These are phyloP conservation scores for Tephrocybe sp. DNA, from an alignment of 768 basidiomycete species.

Conservation along the genomic window DNA sequence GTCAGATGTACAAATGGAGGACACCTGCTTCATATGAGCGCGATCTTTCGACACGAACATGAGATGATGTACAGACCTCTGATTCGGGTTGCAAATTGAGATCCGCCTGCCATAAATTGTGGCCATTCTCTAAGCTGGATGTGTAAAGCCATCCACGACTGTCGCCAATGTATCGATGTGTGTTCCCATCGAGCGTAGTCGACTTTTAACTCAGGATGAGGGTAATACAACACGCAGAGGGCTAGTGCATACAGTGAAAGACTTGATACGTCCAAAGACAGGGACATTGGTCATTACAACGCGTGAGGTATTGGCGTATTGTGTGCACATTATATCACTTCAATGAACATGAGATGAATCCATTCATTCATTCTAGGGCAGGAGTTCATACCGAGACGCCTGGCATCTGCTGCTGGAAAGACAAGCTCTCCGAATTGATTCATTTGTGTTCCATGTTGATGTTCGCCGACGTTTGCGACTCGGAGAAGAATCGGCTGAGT, in stretches of 20 bases:
- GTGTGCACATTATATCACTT: constrained; percentile 42
- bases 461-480: constrained; percentile 17
- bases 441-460: constrained; percentile 17
- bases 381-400: constrained; percentile 18
- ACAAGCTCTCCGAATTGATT: constrained; percentile 15
- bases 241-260: constrained; percentile 42
- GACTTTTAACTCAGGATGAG: constrained; percentile 25
- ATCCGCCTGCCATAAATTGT: constrained; percentile 40
- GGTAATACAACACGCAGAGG: background rate
- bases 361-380: background rate
- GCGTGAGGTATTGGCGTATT: constrained; percentile 38
- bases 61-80: constrained; percentile 26
- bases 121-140: constrained; percentile 15
- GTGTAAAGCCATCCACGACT: constrained; percentile 52
- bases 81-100: constrained; percentile 40
- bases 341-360: background rate
- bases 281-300: constrained; percentile 27
- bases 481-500: background rate
- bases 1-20: constrained; percentile 51
- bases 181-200: constrained; percentile 27
- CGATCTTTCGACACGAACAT: background rate
- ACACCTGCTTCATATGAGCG: constrained; percentile 35
- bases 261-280: constrained; percentile 39
- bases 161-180: constrained; percentile 50
- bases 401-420: constrained; percentile 10